Percentiles rank a stretch among this genome's conserved stretches.
Evolutionary conservation across 371 early-diverging fungal species (phyloP).

Genomic region (Rhizomucor pusillus): DNA sequence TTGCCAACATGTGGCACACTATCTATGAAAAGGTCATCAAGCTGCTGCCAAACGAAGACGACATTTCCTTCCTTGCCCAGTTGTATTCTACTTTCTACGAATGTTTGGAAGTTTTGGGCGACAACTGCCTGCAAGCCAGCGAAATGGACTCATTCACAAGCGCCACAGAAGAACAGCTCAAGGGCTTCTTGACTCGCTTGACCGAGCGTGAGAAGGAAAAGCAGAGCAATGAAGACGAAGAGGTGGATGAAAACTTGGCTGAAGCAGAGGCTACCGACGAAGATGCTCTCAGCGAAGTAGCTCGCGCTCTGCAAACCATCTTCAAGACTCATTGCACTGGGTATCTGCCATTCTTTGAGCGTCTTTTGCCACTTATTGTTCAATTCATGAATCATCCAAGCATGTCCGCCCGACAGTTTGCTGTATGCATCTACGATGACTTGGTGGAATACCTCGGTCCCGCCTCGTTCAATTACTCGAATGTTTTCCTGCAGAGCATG

Average conservation of each 20-base stretch:
- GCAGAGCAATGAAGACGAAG: slow-evolving; percentile 81
- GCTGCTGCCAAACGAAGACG: slow-evolving; percentile 70
- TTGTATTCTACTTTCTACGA: slow-evolving; percentile 77
- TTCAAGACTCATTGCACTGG: slow-evolving; percentile 69
- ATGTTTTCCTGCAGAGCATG: slow-evolving; percentile 69
- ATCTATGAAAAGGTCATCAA: slow-evolving; percentile 69
- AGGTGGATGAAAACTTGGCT: slow-evolving; percentile 80
- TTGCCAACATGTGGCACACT: slow-evolving; percentile 61
- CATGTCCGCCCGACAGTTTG: slow-evolving; percentile 82
- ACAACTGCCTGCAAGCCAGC: slow-evolving; percentile 57
- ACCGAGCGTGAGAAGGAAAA: slow-evolving; percentile 70
- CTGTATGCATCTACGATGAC: slow-evolving; percentile 88
- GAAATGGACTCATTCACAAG: slow-evolving; percentile 66
- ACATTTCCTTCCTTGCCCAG: slow-evolving; percentile 75
- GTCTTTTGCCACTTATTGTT: slow-evolving; percentile 65
- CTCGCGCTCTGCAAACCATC: slow-evolving; percentile 72
- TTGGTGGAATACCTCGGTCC: slow-evolving; percentile 87
- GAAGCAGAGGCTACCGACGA: slow-evolving; percentile 86
- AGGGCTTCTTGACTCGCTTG: slow-evolving; percentile 68
- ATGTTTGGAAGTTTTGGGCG: slow-evolving; percentile 67
- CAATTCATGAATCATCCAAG: slow-evolving; percentile 65
- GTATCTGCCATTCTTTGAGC: slow-evolving; percentile 79
- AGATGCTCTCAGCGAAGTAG: slow-evolving; percentile 73
- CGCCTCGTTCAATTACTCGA: slow-evolving; percentile 68
- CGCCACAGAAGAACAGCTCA: slow-evolving; percentile 66